Conservation (phyloP, 176 grass and related monocot genomes). For the Oryza brachyantha region DNA sequence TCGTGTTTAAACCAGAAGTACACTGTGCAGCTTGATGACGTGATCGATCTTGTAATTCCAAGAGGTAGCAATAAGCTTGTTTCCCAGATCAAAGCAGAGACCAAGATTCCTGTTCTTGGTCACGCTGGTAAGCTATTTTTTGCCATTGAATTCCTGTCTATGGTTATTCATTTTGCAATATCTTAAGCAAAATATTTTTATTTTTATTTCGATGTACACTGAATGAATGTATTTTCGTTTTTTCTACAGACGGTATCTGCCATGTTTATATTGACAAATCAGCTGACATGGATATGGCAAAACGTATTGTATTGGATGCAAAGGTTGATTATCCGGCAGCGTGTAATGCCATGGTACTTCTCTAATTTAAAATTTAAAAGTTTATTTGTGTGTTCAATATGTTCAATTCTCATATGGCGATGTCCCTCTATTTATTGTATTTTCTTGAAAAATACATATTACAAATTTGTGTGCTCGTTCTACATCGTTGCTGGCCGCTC, state of each 20-base stretch:
- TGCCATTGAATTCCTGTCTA: not conserved
- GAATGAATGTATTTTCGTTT: conserved; percentile 10
- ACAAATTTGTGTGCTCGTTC: not conserved
- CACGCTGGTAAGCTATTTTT: conserved; percentile 71
- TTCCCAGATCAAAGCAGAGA: conserved; percentile 88
- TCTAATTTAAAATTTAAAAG: conserved; percentile 16
- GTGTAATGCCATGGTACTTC: conserved; percentile 92
- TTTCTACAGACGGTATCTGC: conserved; percentile 84
- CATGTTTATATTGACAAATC: conserved; percentile 99
- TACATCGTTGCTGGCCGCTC: not conserved
- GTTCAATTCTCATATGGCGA: not conserved
- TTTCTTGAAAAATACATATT: not conserved
- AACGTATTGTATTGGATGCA: conserved; percentile 80
- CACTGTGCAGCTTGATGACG: conserved; percentile 89
- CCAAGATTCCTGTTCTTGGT: conserved; percentile 94
- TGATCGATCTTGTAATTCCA: conserved; percentile 98
- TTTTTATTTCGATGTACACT: not conserved
- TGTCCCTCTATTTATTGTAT: not conserved
- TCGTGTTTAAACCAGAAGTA: conserved; percentile 21
- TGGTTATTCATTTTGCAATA: not conserved
- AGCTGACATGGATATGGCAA: conserved; percentile 94
- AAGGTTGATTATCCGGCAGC: conserved; percentile 99
- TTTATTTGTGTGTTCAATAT: not conserved
- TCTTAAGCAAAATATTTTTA: not conserved
- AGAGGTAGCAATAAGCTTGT: conserved; percentile 93